phyloP scores from a whole-genome alignment of 2,329 filamentous ascomycete genomes.

The Colletotrichum cordylinicola region DNA sequence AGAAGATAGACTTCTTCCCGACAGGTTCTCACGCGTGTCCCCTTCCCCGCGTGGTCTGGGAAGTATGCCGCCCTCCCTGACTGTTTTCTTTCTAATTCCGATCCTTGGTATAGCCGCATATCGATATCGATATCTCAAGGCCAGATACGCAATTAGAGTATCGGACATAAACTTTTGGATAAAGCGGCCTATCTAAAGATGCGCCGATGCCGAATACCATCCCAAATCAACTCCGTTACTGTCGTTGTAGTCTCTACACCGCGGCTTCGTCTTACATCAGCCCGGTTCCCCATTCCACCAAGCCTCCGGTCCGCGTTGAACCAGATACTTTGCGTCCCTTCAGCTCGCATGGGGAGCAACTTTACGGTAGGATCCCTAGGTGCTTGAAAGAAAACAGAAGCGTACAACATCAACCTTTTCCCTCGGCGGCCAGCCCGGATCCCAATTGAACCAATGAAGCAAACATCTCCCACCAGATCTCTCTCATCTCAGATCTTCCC shows the following conservation, averaged over 20 bases:
- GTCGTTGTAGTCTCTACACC: not conserved
- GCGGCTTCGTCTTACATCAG: not conserved
- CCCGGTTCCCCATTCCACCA: not conserved
- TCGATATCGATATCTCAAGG: not conserved
- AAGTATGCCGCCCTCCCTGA: not conserved
- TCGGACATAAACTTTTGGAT: not conserved
- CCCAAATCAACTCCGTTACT: not conserved
- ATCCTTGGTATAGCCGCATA: not conserved
- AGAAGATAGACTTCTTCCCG: not conserved
- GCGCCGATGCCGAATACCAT: not conserved
- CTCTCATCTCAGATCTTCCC: not conserved
- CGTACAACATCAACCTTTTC: not conserved
- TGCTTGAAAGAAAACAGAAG: fast-evolving
- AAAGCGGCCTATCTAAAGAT: not conserved
- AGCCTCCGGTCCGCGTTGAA: not conserved
- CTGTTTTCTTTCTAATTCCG: not conserved
- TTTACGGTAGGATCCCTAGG: not conserved
- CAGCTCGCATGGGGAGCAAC: not conserved
- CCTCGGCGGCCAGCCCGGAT: not conserved
- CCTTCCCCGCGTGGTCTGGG: not conserved
- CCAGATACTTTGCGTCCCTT: not conserved
- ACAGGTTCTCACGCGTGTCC: not conserved
- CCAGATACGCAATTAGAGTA: not conserved
- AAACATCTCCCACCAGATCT: not conserved
- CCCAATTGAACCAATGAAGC: not conserved